Evolutionary conservation across 352 stramenopile genomes (phyloP).

Genomic region (Globisporangium apiculatum): DNA sequence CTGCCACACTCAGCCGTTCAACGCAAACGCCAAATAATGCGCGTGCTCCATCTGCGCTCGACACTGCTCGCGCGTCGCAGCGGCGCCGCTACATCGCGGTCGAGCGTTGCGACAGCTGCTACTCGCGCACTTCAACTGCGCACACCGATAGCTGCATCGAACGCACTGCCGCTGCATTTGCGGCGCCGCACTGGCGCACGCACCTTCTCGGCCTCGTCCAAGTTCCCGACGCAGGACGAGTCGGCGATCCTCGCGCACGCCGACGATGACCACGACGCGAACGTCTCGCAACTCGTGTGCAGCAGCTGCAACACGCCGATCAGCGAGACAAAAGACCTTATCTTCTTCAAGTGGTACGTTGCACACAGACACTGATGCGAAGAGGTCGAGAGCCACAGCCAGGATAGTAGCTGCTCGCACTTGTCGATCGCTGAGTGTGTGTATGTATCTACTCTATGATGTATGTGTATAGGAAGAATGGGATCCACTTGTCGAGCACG

Average conservation of each 20-base stretch:
- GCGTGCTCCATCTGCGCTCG: conserved; percentile 7
- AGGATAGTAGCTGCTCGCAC: no score
- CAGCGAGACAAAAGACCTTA: conserved; percentile 52
- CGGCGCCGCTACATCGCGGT: background rate
- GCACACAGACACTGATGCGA: no score
- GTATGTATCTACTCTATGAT: background rate
- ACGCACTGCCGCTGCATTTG: conserved; percentile 1
- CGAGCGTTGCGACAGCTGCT: background rate
- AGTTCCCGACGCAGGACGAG: conserved; percentile 51
- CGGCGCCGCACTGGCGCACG: background rate
- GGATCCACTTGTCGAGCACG: conserved; percentile 64
- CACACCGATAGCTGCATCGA: background rate
- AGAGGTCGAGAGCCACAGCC: no score
- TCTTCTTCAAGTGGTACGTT: conserved; percentile 71
- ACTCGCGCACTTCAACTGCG: background rate
- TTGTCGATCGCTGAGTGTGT: no score
- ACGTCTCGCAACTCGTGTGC: conserved; percentile 51
- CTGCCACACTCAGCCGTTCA: no score
- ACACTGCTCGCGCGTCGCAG: conserved; percentile 2
- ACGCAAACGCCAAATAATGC: conserved; percentile 3
- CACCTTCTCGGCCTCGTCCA: conserved; percentile 19
- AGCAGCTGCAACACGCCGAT: conserved; percentile 58
- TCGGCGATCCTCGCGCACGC: conserved; percentile 31
- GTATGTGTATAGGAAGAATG: conserved; percentile 29
- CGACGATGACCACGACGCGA: conserved; percentile 25